A percentile compares a stretch with the other conserved stretches of the same genome.
phyloP scores from a whole-genome alignment of 768 basidiomycete genomes.

The Scleroderma bovista region DNA sequence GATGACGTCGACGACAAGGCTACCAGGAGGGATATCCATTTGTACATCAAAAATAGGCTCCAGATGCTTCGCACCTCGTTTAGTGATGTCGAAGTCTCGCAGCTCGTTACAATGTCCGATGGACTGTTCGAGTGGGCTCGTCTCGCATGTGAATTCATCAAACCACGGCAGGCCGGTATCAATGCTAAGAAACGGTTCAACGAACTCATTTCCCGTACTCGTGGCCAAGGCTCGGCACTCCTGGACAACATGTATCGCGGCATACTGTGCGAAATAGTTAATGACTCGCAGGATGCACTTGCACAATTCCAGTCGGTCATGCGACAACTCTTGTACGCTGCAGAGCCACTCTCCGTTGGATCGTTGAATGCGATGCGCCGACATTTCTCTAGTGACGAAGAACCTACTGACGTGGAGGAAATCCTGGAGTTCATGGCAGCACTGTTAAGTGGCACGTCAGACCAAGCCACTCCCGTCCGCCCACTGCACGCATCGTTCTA shows the following conservation, averaged over 20 bases:
- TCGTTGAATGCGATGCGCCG: not conserved
- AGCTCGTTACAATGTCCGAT: constrained; percentile 4
- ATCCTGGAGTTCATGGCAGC: not conserved
- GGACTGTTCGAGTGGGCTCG: constrained; percentile 19
- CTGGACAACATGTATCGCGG: too few relatives aligned
- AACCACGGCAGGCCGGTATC: not conserved
- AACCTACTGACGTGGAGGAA: not conserved
- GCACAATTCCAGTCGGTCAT: constrained; percentile 1
- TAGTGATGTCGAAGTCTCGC: too few relatives aligned
- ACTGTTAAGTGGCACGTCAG: not conserved
- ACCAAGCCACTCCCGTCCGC: constrained; percentile 4
- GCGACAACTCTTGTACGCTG: not conserved
- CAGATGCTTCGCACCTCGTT: too few relatives aligned
- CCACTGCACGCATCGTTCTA: constrained; percentile 23
- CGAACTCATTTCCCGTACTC: not conserved
- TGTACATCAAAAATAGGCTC: too few relatives aligned
- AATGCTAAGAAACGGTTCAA: not conserved
- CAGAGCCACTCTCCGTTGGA: not conserved
- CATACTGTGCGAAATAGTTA: too few relatives aligned
- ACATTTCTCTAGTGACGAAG: not conserved
- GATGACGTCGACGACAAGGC: too few relatives aligned
- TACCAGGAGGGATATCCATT: too few relatives aligned
- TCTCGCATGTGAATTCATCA: constrained; percentile 11
- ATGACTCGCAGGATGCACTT: not conserved
- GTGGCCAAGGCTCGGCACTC: too few relatives aligned